phyloP scores from a whole-genome alignment of 1,284 basidiomycete species.

The Ustilago cynodontis region DNA sequence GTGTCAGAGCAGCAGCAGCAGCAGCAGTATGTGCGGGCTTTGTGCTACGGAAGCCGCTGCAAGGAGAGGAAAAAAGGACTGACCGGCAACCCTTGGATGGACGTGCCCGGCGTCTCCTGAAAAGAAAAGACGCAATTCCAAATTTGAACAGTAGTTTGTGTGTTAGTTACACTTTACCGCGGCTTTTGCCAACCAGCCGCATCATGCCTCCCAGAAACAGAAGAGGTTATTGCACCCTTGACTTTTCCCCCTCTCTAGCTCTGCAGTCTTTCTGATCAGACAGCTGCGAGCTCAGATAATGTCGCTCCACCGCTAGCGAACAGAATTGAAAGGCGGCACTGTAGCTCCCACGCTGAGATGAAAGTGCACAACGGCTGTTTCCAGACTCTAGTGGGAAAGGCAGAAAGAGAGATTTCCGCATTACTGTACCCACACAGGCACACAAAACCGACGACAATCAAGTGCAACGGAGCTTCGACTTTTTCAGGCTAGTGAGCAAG shows the following conservation, averaged over 20 bases:
- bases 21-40: too few species aligned
- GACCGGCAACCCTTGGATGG: not conserved
- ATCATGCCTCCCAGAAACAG: too few species aligned
- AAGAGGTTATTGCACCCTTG: not conserved
- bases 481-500: too few species aligned
- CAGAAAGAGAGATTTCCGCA: not conserved
- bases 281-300: too few species aligned
- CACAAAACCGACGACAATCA: too few species aligned
- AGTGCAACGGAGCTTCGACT: too few species aligned
- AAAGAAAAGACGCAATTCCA: constrained; percentile 7
- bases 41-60: too few species aligned
- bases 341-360: not conserved
- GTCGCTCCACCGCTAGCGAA: too few species aligned
- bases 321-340: not conserved
- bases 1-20: too few species aligned
- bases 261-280: not conserved
- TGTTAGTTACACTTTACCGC: not conserved
- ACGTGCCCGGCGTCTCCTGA: not conserved
- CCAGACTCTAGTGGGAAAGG: not conserved
- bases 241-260: not conserved
- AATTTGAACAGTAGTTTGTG: not conserved
- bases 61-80: not conserved
- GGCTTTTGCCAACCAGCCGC: not conserved
- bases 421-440: not conserved
- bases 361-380: not conserved